These are phyloP conservation scores for Pestalotiopsis sp. DNA, from an alignment of 2,329 filamentous ascomycete genomes.

Conservation along the genomic window DNA sequence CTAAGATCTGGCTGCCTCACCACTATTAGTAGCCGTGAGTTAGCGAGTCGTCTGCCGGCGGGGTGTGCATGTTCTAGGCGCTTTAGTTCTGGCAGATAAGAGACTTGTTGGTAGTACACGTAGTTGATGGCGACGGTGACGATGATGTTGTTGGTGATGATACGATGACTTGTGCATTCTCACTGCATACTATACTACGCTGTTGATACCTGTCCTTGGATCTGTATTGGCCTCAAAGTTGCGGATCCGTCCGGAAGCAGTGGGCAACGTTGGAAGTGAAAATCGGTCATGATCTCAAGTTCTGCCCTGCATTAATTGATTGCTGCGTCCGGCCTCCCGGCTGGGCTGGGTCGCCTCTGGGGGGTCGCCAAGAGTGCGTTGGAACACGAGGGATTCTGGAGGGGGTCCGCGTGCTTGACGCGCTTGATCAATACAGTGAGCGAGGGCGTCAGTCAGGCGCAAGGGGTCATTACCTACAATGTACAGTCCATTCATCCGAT, in stretches of 20 bases:
- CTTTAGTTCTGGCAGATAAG: neutral
- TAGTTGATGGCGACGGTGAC: neutral
- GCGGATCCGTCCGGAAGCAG: neutral
- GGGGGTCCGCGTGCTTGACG: neutral
- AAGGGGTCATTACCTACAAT: neutral
- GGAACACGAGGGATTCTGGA: neutral
- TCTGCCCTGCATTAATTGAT: neutral
- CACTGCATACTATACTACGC: too few relatives aligned
- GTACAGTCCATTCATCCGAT: neutral
- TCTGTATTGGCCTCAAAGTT: neutral
- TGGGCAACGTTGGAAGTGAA: neutral
- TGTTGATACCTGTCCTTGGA: neutral
- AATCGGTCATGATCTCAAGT: neutral
- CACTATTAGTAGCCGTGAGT: neutral
- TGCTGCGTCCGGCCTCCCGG: too few relatives aligned
- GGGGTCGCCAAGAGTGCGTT: neutral
- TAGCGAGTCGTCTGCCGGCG: neutral
- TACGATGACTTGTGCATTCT: too few relatives aligned
- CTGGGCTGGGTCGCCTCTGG: too few relatives aligned
- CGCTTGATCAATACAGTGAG: neutral
- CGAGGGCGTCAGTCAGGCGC: neutral
- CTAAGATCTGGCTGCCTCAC: neutral
- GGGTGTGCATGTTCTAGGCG: neutral
- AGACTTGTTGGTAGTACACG: neutral
- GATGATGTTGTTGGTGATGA: neutral